phyloP scores from a whole-genome alignment of 768 basidiomycete species.

The Cyathus striatus region DNA sequence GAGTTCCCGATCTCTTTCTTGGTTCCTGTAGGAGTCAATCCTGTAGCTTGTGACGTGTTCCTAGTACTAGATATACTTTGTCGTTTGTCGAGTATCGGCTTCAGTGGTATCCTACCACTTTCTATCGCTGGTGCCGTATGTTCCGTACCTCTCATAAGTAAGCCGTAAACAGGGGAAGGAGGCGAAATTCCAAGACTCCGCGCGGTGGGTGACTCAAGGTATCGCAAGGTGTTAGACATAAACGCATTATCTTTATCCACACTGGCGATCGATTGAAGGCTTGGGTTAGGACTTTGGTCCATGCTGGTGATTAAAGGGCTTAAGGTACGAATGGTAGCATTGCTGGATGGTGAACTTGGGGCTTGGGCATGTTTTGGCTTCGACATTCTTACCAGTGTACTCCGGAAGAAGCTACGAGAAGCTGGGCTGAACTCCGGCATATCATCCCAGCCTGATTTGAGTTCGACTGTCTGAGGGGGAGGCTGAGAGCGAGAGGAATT shows the following conservation, averaged over 20 bases:
- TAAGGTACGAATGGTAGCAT: conserved; percentile 8
- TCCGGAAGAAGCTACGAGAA: conserved; percentile 12
- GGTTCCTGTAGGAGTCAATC: no score
- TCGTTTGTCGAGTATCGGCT: conserved; percentile 2
- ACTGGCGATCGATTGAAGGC: conserved; percentile 7
- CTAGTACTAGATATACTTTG: no score
- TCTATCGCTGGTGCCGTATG: no score
- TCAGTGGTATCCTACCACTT: no score
- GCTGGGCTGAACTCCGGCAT: conserved; percentile 31
- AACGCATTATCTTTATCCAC: conserved; percentile 32
- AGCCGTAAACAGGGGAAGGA: conserved; percentile 17
- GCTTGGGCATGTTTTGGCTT: conserved; percentile 8
- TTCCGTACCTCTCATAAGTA: no score
- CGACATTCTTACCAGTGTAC: conserved; percentile 13
- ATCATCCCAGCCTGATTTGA: conserved; percentile 50
- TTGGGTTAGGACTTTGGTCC: conserved; percentile 24
- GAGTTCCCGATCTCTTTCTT: no score
- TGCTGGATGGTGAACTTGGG: conserved; percentile 7
- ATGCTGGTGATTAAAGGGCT: no score
- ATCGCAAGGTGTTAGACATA: conserved; percentile 36
- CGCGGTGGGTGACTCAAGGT: conserved; percentile 40
- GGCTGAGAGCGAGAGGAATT: conserved; percentile 12
- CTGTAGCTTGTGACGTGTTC: no score
- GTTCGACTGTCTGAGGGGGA: conserved; percentile 23
- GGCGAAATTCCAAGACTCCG: conserved; percentile 32